Evolutionary conservation across 257 asterid genomes (phyloP), one percentile per base, ranked within the genome.

Genomic region (Primulina eburnea): DNA sequence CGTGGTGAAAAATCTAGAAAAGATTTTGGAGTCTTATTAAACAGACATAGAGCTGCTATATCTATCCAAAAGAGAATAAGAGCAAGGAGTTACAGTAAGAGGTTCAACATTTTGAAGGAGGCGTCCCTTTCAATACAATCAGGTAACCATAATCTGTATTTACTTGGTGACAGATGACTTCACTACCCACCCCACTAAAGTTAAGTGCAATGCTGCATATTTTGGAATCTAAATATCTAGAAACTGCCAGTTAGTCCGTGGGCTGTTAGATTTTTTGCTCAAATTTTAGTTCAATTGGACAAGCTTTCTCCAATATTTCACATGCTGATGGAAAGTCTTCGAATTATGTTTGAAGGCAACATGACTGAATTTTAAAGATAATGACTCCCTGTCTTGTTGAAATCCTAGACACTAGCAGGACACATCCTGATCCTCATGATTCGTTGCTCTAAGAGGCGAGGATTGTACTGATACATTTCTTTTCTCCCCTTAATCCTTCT

Each of bases 81-180:
- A 81, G 85, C 89, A 59, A 82, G 85, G 84, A 71, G 68, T 74
- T 69, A 60, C 66, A 81, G 85, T 79, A 85, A 83, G 72, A 77
- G 71, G 58, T 84, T 82, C 74, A 61, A 70, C 56, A 75, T 79
- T 70, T 72, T 85, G 61, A 70, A 58, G 60, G 75, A 66, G 50
- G 97, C 97, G 67, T 89, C 99, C 62, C 78, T 85, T 55, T 79
- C 77, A 40, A 79, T 94, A 80, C 97, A 91, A 74, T 84, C 99
- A 83, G 97, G 99, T 94, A 87, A 69, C 53, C 50, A 18, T 35
- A 65, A 67, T 70, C 30, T 64, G 21, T 66, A n/a, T 52, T 50
- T 28, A 53, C 30, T 37, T 71, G 60, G 14, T 58, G 67, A 58
- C 73, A 21, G 60, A 70, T 63, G 10, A 24, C 61, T 60, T 7